Evolutionary conservation across 306 rosid genomes (phyloP).

Genomic region (Betula pendula): DNA sequence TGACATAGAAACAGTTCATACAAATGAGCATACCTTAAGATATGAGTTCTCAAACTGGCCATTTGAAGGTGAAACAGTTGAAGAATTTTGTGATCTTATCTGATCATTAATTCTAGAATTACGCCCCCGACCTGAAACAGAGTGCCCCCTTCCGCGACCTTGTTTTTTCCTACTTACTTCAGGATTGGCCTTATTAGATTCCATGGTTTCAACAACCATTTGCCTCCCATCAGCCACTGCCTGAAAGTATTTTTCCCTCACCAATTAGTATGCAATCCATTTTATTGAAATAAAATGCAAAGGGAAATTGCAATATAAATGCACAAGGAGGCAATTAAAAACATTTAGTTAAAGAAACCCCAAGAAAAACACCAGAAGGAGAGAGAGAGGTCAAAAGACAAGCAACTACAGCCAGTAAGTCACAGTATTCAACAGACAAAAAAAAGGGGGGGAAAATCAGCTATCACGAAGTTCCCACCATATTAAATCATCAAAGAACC

Average conservation of each 20-base stretch:
- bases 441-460: slow-evolving; percentile 7
- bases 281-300: slow-evolving; percentile 9
- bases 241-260: slow-evolving; percentile 43
- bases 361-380: background rate
- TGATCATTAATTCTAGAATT: slow-evolving; percentile 75
- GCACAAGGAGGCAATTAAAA: background rate
- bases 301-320: background rate
- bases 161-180: slow-evolving; percentile 75
- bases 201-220: slow-evolving; percentile 51
- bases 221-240: slow-evolving; percentile 63
- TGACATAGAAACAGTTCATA: slow-evolving; percentile 18
- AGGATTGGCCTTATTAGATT: slow-evolving; percentile 52
- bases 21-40: slow-evolving; percentile 48
- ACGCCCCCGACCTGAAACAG: slow-evolving; percentile 81
- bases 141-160: slow-evolving; percentile 86
- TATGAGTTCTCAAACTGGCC: slow-evolving; percentile 65
- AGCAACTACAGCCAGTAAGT: slow-evolving; percentile 8
- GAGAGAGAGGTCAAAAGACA: background rate
- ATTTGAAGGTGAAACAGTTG: slow-evolving; percentile 56
- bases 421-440: background rate
- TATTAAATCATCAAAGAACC: slow-evolving; percentile 29
- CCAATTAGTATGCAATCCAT: slow-evolving; percentile 15
- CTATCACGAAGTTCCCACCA: slow-evolving; percentile 6
- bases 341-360: background rate
- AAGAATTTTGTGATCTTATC: slow-evolving; percentile 47